Percentiles rank a stretch among this genome's conserved stretches.
phyloP scores from a whole-genome alignment of 257 asterid genomes.

The Craterostigma plantagineum region DNA sequence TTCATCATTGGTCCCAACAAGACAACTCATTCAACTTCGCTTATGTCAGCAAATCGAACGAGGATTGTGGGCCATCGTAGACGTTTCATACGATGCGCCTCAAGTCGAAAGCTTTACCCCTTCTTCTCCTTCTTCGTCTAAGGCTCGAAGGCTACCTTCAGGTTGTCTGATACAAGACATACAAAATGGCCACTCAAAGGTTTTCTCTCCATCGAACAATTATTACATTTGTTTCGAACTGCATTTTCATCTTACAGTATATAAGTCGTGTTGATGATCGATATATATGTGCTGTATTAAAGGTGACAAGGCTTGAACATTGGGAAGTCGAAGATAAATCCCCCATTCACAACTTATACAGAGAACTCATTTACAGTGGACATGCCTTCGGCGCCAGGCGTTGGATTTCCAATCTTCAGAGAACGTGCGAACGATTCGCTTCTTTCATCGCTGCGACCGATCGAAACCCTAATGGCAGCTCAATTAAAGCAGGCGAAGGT shows the following conservation, averaged over 20 bases:
- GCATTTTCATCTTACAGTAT: no score
- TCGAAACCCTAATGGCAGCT: conserved; percentile 12
- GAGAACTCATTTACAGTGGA: conserved; percentile 65
- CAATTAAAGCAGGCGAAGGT: conserved; percentile 84
- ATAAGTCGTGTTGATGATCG: not conserved
- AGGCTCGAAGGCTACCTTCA: conserved; percentile 63
- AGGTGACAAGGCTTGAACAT: conserved; percentile 95
- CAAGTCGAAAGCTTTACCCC: conserved; percentile 28
- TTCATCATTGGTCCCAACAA: conserved; percentile 59
- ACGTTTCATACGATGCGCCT: conserved; percentile 62
- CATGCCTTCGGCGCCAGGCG: conserved; percentile 81
- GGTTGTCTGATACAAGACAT: conserved; percentile 90
- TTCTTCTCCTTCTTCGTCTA: conserved; percentile 27
- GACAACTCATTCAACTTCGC: conserved; percentile 56
- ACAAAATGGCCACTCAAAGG: conserved; percentile 98
- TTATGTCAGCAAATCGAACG: conserved; percentile 75
- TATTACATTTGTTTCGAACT: no score
- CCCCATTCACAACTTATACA: conserved; percentile 38
- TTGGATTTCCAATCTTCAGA: conserved; percentile 68
- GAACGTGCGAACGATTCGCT: conserved; percentile 71
- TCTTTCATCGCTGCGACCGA: conserved; percentile 58
- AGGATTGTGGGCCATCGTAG: conserved; percentile 76
- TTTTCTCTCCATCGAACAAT: conserved; percentile 6
- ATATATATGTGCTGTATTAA: not conserved
- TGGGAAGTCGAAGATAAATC: conserved; percentile 76